phyloP scores from a whole-genome alignment of 352 stramenopile genomes.

The Phytophthora cactorum region DNA sequence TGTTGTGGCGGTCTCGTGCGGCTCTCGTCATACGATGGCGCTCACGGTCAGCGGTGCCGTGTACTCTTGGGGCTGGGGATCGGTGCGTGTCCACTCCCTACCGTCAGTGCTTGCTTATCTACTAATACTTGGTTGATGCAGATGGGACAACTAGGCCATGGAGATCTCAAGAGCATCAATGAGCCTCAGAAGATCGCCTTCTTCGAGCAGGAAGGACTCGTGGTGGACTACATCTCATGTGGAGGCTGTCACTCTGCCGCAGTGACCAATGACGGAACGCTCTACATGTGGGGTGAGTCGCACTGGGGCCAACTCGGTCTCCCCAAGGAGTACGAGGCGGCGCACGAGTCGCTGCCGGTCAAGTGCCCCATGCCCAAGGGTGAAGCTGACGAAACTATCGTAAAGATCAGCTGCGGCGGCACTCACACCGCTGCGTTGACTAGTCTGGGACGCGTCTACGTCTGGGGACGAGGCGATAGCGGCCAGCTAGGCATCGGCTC shows the following conservation, averaged over 20 bases:
- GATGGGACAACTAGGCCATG: slow-evolving; percentile 84
- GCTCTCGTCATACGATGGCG: slow-evolving; percentile 84
- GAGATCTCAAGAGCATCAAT: slow-evolving; percentile 77
- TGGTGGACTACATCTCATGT: slow-evolving; percentile 81
- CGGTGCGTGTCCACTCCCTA: slow-evolving; percentile 40
- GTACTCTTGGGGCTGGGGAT: slow-evolving; percentile 84
- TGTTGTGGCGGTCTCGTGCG: slow-evolving; percentile 74
- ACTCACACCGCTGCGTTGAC: slow-evolving; percentile 80
- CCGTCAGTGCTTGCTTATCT: not conserved
- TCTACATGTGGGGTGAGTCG: slow-evolving; percentile 88
- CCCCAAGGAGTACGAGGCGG: slow-evolving; percentile 62
- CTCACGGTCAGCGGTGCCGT: slow-evolving; percentile 67
- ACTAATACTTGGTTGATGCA: slow-evolving; percentile 30
- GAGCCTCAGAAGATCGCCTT: slow-evolving; percentile 65
- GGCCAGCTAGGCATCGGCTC: slow-evolving; percentile 77
- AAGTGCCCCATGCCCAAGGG: slow-evolving; percentile 67
- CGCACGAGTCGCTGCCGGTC: slow-evolving; percentile 66
- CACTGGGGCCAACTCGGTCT: slow-evolving; percentile 85
- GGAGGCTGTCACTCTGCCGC: slow-evolving; percentile 84
- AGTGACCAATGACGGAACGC: slow-evolving; percentile 64
- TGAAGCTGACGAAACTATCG: slow-evolving; percentile 56
- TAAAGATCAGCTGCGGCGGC: slow-evolving; percentile 83
- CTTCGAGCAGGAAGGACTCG: slow-evolving; percentile 54
- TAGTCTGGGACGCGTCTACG: slow-evolving; percentile 74
- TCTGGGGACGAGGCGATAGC: slow-evolving; percentile 81